Evolutionary conservation across 768 basidiomycete species (phyloP).

Genomic region (Russula abietina): DNA sequence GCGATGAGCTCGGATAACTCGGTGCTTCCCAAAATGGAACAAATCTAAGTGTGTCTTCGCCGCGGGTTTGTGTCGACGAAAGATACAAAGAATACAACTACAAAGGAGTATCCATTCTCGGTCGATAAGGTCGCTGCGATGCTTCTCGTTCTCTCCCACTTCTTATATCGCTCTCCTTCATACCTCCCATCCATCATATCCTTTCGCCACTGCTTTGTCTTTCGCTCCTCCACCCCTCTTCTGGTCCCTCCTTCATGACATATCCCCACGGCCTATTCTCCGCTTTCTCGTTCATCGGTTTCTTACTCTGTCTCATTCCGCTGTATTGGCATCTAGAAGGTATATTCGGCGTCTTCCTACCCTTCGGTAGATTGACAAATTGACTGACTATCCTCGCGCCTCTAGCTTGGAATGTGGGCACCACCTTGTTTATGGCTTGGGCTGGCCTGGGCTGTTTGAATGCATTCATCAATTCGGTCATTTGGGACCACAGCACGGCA

Average conservation of each 20-base stretch:
- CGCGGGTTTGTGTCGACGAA: background rate
- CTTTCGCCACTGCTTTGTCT: background rate
- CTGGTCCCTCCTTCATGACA: background rate
- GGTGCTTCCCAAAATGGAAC: no score
- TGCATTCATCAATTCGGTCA: constrained; percentile 56
- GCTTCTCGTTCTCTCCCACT: background rate
- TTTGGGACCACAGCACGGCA: constrained; percentile 57
- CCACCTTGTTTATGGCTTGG: constrained; percentile 68
- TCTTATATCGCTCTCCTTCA: constrained; percentile 4
- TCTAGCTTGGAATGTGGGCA: constrained; percentile 61
- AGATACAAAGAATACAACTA: background rate
- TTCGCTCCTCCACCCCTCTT: background rate
- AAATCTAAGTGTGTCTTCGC: background rate
- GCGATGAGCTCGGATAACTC: no score
- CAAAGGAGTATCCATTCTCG: constrained; percentile 4
- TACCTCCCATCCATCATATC: background rate
- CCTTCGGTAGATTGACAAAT: background rate
- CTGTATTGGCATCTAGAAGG: constrained; percentile 53
- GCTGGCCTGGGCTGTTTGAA: constrained; percentile 50
- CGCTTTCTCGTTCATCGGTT: constrained; percentile 40
- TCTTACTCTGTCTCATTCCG: constrained; percentile 46
- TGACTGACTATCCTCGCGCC: background rate
- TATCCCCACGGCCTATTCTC: constrained; percentile 28
- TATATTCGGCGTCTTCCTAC: background rate
- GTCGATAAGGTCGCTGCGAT: background rate